Conservation (phyloP, 1,139 yeast genomes). For the Pichia sp. region DNA sequence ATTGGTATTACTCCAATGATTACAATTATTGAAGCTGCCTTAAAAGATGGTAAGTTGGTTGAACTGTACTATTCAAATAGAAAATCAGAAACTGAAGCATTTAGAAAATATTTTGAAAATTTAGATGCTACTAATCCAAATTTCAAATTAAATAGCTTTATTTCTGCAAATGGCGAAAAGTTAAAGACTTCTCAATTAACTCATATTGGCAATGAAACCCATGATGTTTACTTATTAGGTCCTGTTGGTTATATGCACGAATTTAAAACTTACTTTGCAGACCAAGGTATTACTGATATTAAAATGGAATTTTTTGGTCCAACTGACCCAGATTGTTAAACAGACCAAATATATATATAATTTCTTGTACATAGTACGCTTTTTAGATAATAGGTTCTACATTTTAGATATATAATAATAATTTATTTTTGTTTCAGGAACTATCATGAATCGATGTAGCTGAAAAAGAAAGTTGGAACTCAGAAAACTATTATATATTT, state of each 20-base stretch:
- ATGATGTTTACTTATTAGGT: conserved; percentile 35
- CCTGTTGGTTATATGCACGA: conserved; percentile 34
- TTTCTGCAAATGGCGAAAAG: conserved; percentile 7
- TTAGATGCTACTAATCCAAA: conserved; percentile 20
- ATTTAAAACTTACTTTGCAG: conserved; percentile 24
- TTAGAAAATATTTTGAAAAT: conserved; percentile 26
- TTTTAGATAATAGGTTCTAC: too few species aligned
- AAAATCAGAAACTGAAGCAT: conserved; percentile 28
- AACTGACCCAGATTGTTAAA: conserved; percentile 10
- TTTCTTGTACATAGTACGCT: too few species aligned
- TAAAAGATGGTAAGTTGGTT: conserved; percentile 23
- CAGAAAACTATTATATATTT: too few species aligned
- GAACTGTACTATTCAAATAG: conserved; percentile 32
- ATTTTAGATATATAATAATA: too few species aligned
- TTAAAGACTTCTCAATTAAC: conserved; percentile 4
- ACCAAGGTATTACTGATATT: conserved; percentile 16
- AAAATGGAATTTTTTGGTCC: conserved; percentile 29
- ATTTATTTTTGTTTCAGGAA: too few species aligned
- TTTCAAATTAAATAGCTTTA: conserved; percentile 7
- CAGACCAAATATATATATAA: not conserved
- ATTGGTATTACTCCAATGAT: conserved; percentile 64
- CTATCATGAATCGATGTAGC: too few species aligned
- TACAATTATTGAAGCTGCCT: conserved; percentile 42
- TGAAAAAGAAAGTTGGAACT: too few species aligned
- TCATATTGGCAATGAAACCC: conserved; percentile 11